phyloP scores from a whole-genome alignment of 768 basidiomycete genomes.

The Lactarius akahatsu region DNA sequence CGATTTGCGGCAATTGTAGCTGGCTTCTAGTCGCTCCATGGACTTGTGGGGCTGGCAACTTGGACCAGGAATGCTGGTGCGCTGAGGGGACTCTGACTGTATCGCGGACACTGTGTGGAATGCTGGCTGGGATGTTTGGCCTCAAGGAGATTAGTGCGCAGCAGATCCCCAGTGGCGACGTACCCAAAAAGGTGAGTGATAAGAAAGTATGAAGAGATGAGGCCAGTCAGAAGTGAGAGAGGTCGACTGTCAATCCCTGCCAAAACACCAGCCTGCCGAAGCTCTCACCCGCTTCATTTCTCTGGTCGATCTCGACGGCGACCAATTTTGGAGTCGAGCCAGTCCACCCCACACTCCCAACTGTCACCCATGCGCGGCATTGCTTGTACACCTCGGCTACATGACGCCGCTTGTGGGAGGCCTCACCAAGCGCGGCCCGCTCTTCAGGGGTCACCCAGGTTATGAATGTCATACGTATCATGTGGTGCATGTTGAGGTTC shows the following conservation, averaged over 20 bases:
- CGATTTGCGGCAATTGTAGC: too few relatives aligned
- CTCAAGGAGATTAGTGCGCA: constrained; percentile 3
- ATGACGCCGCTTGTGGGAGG: constrained; percentile 55
- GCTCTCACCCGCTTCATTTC: constrained; percentile 36
- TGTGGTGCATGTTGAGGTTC: constrained; percentile 63
- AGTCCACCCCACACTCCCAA: constrained; percentile 71
- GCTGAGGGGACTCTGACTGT: too few relatives aligned
- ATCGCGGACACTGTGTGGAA: too few relatives aligned
- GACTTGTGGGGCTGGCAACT: too few relatives aligned
- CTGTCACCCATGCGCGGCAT: constrained; percentile 59
- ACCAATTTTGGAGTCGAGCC: constrained; percentile 62
- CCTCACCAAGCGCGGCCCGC: too few relatives aligned
- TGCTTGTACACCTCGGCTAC: constrained; percentile 61
- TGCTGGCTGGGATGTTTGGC: not conserved
- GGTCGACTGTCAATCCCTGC: constrained; percentile 36
- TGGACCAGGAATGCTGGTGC: too few relatives aligned
- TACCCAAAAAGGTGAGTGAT: not conserved
- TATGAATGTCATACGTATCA: too few relatives aligned
- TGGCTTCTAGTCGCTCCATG: too few relatives aligned
- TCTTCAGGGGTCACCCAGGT: too few relatives aligned
- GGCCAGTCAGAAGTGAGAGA: not conserved
- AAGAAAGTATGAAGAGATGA: not conserved
- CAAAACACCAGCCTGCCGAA: constrained; percentile 52
- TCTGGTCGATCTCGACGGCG: constrained; percentile 59
- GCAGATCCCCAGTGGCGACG: not conserved